A percentile compares a stretch with the other conserved stretches of the same genome.
Evolutionary conservation across 352 stramenopile species (phyloP).

Genomic region (Hyaloperonospora brassicae): DNA sequence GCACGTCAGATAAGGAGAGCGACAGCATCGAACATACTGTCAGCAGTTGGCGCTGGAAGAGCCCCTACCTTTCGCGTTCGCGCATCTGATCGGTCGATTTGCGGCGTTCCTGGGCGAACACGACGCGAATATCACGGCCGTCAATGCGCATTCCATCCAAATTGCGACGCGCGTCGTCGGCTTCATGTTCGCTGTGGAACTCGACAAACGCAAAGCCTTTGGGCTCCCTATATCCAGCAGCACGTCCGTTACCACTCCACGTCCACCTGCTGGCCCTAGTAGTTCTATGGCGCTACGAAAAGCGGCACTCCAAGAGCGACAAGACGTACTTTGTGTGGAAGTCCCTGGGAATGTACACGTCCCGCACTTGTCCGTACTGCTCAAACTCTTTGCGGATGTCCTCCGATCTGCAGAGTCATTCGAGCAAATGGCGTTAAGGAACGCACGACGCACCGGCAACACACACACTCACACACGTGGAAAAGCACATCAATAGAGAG

Average conservation of each 20-base stretch:
- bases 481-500: background rate
- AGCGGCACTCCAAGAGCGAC: background rate
- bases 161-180: slow-evolving; percentile 84
- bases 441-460: slow-evolving; percentile 7
- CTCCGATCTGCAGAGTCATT: slow-evolving; percentile 46
- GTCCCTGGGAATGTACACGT: slow-evolving; percentile 94
- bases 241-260: background rate
- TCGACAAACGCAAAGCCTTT: slow-evolving; percentile 95
- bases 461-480: background rate
- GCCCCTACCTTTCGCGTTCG: slow-evolving; percentile 57
- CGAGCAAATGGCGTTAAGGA: slow-evolving; percentile 3
- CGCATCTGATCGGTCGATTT: slow-evolving; percentile 94
- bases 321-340: slow-evolving; percentile 85
- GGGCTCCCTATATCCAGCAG: slow-evolving; percentile 49
- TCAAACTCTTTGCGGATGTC: slow-evolving; percentile 91
- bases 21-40: background rate
- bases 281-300: too few relatives aligned
- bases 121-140: slow-evolving; percentile 89
- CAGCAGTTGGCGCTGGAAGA: too few relatives aligned
- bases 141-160: slow-evolving; percentile 90
- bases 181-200: slow-evolving; percentile 88
- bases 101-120: slow-evolving; percentile 94
- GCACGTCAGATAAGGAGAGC: slow-evolving; percentile 1
- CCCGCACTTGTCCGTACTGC: slow-evolving; percentile 89
- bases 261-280: slow-evolving; percentile 1